A percentile compares a stretch with the other conserved stretches of the same genome.
phyloP scores from a whole-genome alignment of 1,284 basidiomycete genomes.

The Bondarzewia mesenterica region DNA sequence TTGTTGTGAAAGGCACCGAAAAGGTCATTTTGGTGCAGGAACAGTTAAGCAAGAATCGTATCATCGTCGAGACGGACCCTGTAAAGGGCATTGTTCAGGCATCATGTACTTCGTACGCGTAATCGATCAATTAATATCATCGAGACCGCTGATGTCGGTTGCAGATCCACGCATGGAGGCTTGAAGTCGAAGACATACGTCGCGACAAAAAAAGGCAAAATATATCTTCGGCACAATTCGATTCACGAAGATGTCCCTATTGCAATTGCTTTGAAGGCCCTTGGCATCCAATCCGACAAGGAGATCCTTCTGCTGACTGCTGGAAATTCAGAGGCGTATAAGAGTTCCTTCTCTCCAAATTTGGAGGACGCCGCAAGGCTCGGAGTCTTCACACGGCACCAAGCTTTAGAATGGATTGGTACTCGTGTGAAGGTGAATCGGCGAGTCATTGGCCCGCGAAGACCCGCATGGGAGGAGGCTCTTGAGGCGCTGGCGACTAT shows the following conservation, averaged over 20 bases:
- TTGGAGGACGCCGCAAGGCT: slow-evolving; percentile 90
- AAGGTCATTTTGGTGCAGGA: slow-evolving; percentile 99
- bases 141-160: slow-evolving; percentile 2
- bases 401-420: slow-evolving; percentile 96
- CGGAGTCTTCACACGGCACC: slow-evolving; percentile 87
- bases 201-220: slow-evolving; percentile 86
- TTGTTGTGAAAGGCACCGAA: slow-evolving; percentile 98
- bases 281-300: slow-evolving; percentile 96
- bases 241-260: slow-evolving; percentile 97
- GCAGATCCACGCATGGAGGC: slow-evolving; percentile 90
- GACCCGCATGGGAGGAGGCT: slow-evolving; percentile 91
- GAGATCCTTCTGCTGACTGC: slow-evolving; percentile 95
- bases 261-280: slow-evolving; percentile 91
- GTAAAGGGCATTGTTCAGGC: slow-evolving; percentile 92
- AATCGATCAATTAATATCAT: neutral
- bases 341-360: slow-evolving; percentile 83
- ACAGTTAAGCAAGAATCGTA: slow-evolving; percentile 98
- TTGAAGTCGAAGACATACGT: slow-evolving; percentile 99
- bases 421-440: slow-evolving; percentile 86
- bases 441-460: slow-evolving; percentile 68
- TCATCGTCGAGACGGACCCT: slow-evolving; percentile 93
- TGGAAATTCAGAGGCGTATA: slow-evolving; percentile 88
- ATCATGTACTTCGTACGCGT: slow-evolving; percentile 88
- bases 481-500: slow-evolving; percentile 95
- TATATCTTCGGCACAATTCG: slow-evolving; percentile 98